A percentile compares a stretch with the other conserved stretches of the same genome.
phyloP scores from a whole-genome alignment of 2,329 filamentous ascomycete genomes.

The Aspergillus pseudoviridinutans region DNA sequence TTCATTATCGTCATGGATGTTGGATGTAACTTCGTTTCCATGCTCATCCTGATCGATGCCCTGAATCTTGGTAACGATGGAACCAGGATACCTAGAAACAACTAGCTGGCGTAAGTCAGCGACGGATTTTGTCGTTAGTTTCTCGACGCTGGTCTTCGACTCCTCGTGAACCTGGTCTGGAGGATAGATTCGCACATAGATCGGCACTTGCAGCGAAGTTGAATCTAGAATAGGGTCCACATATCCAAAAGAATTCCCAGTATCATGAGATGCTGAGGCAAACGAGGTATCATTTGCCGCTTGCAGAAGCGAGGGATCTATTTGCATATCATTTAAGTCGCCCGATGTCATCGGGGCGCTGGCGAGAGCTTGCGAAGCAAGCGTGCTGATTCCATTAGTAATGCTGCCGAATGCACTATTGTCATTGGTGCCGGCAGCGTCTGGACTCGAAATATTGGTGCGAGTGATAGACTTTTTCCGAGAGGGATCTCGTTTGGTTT shows the following conservation, averaged over 20 bases:
- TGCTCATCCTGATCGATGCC: conserved; percentile 60
- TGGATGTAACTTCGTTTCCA: conserved; percentile 59
- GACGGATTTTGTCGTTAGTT: conserved; percentile 56
- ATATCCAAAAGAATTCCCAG: conserved; percentile 30
- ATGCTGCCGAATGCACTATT: conserved; percentile 22
- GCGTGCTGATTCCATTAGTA: conserved; percentile 40
- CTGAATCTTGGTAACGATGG: conserved; percentile 58
- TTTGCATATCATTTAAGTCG: conserved; percentile 54
- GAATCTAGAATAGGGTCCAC: conserved; percentile 35
- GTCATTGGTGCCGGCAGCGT: conserved; percentile 19
- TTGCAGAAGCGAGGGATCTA: conserved; percentile 60
- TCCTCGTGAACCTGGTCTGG: conserved; percentile 53
- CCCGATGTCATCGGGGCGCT: conserved; percentile 35
- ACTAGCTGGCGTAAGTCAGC: conserved; percentile 62
- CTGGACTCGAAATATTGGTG: conserved; percentile 19
- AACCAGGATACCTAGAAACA: conserved; percentile 57
- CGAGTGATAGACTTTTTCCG: conserved; percentile 34
- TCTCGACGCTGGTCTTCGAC: conserved; percentile 60
- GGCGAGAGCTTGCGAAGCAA: conserved; percentile 43
- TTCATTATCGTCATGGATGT: conserved; percentile 68
- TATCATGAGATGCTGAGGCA: conserved; percentile 30
- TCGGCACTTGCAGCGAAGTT: conserved; percentile 45
- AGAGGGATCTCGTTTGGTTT: conserved; percentile 52
- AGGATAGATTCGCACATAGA: conserved; percentile 67
- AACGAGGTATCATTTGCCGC: conserved; percentile 50